These are phyloP conservation scores for Amaranthus hypochondriacus DNA, from an alignment of 148 eudicot genomes.

Conservation along the genomic window DNA sequence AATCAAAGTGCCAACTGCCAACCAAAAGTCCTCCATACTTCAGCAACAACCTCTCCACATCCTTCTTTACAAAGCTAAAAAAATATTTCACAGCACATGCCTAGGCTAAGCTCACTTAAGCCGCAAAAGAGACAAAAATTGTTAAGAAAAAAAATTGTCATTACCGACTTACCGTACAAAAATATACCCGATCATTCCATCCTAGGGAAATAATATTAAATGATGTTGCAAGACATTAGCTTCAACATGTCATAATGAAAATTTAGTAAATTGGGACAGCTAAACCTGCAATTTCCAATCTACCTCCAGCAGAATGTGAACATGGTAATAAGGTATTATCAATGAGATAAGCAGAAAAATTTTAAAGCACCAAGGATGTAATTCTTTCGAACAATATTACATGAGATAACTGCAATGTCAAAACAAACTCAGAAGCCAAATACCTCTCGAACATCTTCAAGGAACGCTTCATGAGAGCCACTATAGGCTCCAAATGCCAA, in stretches of 20 bases:
- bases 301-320: not conserved
- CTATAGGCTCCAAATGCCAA: slow-evolving; percentile 63
- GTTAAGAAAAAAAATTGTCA: too few relatives aligned
- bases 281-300: not conserved
- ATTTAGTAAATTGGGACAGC: not conserved
- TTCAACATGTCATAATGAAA: not conserved
- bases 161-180: too few relatives aligned
- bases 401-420: slow-evolving; percentile 3
- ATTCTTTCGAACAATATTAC: not conserved
- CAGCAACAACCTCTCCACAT: too few relatives aligned
- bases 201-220: not conserved
- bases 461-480: slow-evolving; percentile 65
- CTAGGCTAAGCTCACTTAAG: too few relatives aligned
- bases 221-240: not conserved
- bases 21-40: too few relatives aligned
- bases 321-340: not conserved
- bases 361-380: not conserved
- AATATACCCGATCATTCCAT: not conserved
- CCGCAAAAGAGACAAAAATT: too few relatives aligned
- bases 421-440: not conserved
- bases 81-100: too few relatives aligned
- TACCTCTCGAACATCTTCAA: slow-evolving; percentile 74
- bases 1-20: too few relatives aligned
- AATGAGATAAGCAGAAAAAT: not conserved
- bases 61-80: too few relatives aligned